Conservation (phyloP, 257 asterid species). For the Solanum acaule region DNA sequence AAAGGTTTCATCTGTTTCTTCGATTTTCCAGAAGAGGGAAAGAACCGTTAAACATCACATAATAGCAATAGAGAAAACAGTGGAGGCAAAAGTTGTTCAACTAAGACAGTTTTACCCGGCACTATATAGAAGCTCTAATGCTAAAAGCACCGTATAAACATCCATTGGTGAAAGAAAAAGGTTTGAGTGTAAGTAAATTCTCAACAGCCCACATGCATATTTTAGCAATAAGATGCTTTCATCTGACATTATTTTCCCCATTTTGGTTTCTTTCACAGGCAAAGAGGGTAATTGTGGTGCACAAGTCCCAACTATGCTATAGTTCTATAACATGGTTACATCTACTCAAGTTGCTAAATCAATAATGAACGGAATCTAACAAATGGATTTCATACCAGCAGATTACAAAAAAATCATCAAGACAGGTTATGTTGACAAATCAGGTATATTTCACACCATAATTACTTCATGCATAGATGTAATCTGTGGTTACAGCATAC, state of each 20-base stretch:
- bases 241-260: background rate
- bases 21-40: background rate
- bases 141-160: background rate
- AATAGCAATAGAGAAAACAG: background rate
- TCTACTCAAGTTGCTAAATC: background rate
- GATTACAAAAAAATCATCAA: background rate
- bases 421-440: background rate
- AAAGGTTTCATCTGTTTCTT: background rate
- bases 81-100: background rate
- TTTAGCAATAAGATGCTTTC: background rate
- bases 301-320: background rate
- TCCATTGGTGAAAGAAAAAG: background rate
- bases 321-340: background rate
- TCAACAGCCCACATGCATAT: background rate
- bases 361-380: background rate
- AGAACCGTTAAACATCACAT: background rate
- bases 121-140: background rate
- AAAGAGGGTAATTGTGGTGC: background rate
- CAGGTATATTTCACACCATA: background rate
- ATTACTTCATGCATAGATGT: background rate
- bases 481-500: conserved; percentile 18
- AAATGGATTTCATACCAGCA: background rate
- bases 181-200: background rate
- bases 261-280: background rate
- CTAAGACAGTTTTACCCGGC: background rate